These are phyloP conservation scores for Kwoniella shandongensis DNA, from an alignment of 768 basidiomycete genomes.

Conservation along the genomic window DNA sequence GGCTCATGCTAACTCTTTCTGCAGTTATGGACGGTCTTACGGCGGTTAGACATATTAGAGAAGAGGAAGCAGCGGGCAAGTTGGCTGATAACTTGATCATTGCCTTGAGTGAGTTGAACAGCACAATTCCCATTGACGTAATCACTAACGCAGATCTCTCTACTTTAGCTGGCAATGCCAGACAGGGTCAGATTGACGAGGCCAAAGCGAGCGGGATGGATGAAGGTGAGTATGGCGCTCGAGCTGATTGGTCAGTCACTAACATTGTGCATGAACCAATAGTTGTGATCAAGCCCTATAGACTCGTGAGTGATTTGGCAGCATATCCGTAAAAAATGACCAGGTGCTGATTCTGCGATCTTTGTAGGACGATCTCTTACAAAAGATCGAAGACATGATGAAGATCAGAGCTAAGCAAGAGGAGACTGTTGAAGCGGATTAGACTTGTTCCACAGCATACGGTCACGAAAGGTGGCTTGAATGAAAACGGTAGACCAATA, in stretches of 20 bases:
- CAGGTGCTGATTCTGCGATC: neutral
- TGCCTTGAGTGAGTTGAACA: constrained; percentile 46
- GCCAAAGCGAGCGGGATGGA: constrained; percentile 49
- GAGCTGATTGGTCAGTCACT: neutral
- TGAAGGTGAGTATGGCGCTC: constrained; percentile 28
- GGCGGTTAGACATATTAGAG: constrained; percentile 40
- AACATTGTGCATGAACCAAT: neutral
- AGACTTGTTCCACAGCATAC: no score
- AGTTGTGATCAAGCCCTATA: constrained; percentile 49
- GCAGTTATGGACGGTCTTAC: constrained; percentile 52
- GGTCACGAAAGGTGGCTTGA: no score
- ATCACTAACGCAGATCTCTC: no score
- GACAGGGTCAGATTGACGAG: constrained; percentile 51
- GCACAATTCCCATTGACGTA: no score
- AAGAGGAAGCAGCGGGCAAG: constrained; percentile 40
- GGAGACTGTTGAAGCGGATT: constrained; percentile 1
- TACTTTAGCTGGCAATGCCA: constrained; percentile 52
- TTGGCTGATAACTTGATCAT: constrained; percentile 38
- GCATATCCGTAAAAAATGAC: neutral
- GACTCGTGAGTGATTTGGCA: constrained; percentile 31
- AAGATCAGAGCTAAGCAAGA: constrained; percentile 9
- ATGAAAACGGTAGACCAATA: no score
- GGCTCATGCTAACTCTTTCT: neutral
- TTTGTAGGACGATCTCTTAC: constrained; percentile 33
- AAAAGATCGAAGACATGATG: constrained; percentile 43